Percentiles rank a stretch among this genome's conserved stretches.
Evolutionary conservation across 495 filamentous ascomycete species (phyloP).

Genomic region (Astrothelium macrocarpum): DNA sequence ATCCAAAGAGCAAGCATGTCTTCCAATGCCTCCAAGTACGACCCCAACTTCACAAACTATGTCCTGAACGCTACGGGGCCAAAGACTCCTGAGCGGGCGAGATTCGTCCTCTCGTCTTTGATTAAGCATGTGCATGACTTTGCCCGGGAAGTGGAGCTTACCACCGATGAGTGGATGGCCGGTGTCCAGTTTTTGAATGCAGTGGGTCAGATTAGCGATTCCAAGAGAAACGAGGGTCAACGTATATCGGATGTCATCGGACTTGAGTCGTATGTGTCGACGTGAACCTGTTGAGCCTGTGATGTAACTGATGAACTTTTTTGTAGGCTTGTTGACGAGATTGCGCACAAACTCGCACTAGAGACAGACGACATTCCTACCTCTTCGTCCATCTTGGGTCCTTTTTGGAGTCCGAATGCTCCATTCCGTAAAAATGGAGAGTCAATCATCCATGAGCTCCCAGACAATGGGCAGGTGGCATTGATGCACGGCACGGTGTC

Average conservation of each 20-base stretch:
- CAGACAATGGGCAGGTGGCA: conserved; percentile 48
- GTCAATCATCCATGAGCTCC: conserved; percentile 50
- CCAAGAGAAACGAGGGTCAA: conserved; percentile 65
- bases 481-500: conserved; percentile 66
- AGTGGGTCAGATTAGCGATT: conserved; percentile 46
- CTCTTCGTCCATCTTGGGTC: conserved; percentile 73
- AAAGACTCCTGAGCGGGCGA: conserved; percentile 57
- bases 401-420: conserved; percentile 80
- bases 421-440: conserved; percentile 64
- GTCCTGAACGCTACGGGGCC: conserved; percentile 69
- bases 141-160: conserved; percentile 70
- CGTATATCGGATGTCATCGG: conserved; percentile 71
- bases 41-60: conserved; percentile 66
- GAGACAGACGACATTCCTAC: conserved; percentile 63
- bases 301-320: too few relatives aligned
- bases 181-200: conserved; percentile 53
- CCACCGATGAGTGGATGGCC: conserved; percentile 68
- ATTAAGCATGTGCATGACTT: conserved; percentile 78
- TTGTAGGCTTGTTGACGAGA: conserved; percentile 65
- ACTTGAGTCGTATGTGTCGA: conserved; percentile 57
- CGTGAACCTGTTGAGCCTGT: too few relatives aligned
- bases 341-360: conserved; percentile 58
- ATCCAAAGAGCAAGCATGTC: conserved; percentile 10
- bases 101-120: conserved; percentile 52
- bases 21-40: conserved; percentile 25